These are phyloP conservation scores for Byssochlamys sp. DNA, from an alignment of 2,329 filamentous ascomycete genomes.

Conservation along the genomic window DNA sequence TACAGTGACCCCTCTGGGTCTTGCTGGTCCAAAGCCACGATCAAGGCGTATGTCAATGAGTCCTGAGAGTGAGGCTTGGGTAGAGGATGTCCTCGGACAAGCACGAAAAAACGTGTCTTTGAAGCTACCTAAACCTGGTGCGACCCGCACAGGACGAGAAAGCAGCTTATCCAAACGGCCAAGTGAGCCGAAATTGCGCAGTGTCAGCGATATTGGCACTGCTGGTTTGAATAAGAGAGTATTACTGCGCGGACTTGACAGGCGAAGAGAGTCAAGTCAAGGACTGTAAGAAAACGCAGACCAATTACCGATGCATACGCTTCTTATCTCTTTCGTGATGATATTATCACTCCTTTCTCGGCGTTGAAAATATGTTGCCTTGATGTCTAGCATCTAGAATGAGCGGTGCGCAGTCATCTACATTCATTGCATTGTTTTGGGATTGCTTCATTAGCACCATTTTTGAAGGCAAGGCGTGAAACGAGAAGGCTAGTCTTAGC, in stretches of 20 bases:
- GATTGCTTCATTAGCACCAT: not conserved
- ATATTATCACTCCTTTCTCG: not conserved
- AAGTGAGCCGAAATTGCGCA: conserved; percentile 21
- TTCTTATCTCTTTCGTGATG: not conserved
- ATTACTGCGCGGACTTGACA: conserved; percentile 25
- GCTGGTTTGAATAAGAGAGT: conserved; percentile 29
- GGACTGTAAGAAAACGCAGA: not conserved
- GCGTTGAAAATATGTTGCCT: not conserved
- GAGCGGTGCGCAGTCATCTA: not conserved
- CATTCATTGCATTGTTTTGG: not conserved
- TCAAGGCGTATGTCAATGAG: conserved; percentile 33
- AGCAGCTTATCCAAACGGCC: conserved; percentile 10
- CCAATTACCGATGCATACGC: not conserved
- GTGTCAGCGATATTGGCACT: conserved; percentile 31
- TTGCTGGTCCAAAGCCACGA: conserved; percentile 35
- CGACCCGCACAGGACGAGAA: conserved; percentile 7
- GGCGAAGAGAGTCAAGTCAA: conserved; percentile 5
- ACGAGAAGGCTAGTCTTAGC: not conserved
- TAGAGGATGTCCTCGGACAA: conserved; percentile 37
- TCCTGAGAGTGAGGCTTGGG: conserved; percentile 39
- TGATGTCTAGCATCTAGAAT: not conserved
- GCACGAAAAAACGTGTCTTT: conserved; percentile 30
- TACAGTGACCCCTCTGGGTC: conserved; percentile 31
- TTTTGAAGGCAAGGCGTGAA: not conserved
- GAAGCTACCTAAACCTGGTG: conserved; percentile 18